Evolutionary conservation across 2,329 filamentous ascomycete species (phyloP).

Genomic region (Colletotrichum tamarilloi): DNA sequence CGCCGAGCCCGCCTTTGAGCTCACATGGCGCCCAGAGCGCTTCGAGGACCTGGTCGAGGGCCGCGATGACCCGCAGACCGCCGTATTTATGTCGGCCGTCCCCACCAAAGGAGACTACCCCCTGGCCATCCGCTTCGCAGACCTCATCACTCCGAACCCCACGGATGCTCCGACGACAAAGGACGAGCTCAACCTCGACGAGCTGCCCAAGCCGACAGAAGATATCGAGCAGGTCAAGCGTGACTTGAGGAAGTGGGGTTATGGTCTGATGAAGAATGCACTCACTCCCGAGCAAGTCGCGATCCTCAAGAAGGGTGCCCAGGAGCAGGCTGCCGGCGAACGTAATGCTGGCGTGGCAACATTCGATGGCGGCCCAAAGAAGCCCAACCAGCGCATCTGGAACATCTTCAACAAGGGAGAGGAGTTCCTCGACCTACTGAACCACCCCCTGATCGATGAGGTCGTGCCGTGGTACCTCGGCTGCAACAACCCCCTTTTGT

Average conservation of each 20-base stretch:
- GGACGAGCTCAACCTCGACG: background rate
- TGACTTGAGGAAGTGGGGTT: conserved; percentile 16
- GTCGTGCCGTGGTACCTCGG: conserved; percentile 13
- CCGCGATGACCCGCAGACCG: background rate
- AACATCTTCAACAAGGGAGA: conserved; percentile 25
- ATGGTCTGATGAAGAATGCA: conserved; percentile 26
- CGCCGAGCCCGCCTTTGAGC: background rate
- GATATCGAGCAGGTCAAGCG: conserved; percentile 25
- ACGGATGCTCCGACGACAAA: background rate
- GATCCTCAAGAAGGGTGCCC: conserved; percentile 10
- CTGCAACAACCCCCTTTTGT: background rate
- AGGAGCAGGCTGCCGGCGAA: conserved; percentile 17
- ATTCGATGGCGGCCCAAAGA: background rate
- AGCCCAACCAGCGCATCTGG: conserved; percentile 15
- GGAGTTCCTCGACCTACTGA: conserved; percentile 13
- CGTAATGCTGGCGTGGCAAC: background rate
- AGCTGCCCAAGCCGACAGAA: conserved; percentile 1
- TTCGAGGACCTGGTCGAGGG: background rate
- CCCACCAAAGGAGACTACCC: background rate
- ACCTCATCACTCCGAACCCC: conserved; percentile 2
- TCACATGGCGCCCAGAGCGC: background rate
- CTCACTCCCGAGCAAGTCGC: conserved; percentile 2
- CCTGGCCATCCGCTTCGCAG: background rate
- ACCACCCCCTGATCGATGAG: conserved; percentile 24
- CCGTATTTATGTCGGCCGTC: background rate